phyloP scores from a whole-genome alignment of 306 rosid species.

The Corylus heterophylla region DNA sequence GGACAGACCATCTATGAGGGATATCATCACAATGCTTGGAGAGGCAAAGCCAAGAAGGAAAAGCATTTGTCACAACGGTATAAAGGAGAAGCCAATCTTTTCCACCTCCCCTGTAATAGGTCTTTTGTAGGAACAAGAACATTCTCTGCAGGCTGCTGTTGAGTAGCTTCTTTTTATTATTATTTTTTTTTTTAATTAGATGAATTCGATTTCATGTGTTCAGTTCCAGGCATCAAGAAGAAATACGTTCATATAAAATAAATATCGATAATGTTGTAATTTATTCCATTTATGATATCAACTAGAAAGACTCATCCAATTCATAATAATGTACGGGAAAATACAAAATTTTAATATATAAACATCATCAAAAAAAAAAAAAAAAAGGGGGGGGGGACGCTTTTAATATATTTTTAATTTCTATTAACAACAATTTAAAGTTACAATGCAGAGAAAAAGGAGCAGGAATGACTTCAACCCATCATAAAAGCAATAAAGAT shows the following conservation, averaged over 20 bases:
- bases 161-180: neutral
- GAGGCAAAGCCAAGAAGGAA: conserved; percentile 93
- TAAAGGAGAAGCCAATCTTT: conserved; percentile 53
- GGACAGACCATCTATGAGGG: conserved; percentile 88
- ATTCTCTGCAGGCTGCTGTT: conserved; percentile 12
- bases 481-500: conserved; percentile 3
- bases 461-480: conserved; percentile 6
- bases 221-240: neutral
- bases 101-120: conserved; percentile 50
- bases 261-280: neutral
- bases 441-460: neutral
- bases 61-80: conserved; percentile 52
- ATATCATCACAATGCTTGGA: conserved; percentile 75
- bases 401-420: neutral
- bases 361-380: neutral
- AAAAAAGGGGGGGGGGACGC: neutral
- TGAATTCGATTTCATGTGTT: neutral
- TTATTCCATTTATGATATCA: neutral
- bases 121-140: conserved; percentile 38
- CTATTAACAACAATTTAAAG: conserved; percentile 8
- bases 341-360: neutral
- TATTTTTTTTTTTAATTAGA: neutral
- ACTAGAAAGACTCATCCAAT: neutral
- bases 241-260: neutral
- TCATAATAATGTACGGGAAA: no score